Percentiles rank a stretch among this genome's conserved stretches.
These are phyloP conservation scores for Ophiosphaerella korrae DNA, from an alignment of 2,329 filamentous ascomycete genomes.

Conservation along the genomic window DNA sequence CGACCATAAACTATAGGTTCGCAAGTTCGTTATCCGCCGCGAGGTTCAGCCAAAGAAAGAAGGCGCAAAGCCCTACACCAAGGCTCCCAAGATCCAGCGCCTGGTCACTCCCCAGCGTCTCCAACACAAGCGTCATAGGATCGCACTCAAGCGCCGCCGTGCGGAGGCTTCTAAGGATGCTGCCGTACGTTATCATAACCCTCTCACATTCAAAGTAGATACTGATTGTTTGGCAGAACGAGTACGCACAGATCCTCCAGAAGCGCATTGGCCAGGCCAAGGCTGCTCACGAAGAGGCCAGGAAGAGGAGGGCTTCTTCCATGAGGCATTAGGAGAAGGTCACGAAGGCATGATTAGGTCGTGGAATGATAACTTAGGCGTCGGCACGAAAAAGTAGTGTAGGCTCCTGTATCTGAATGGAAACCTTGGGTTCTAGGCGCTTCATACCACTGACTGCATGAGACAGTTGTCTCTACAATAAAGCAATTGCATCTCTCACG, in stretches of 20 bases:
- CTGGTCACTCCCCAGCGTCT: slow-evolving; percentile 99
- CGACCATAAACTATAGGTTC: slow-evolving; percentile 67
- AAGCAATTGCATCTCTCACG: slow-evolving; percentile 45
- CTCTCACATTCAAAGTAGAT: not conserved
- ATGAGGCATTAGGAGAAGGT: slow-evolving; percentile 46
- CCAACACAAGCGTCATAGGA: slow-evolving; percentile 98
- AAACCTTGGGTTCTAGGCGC: slow-evolving; percentile 41
- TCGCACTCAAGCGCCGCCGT: slow-evolving; percentile 97
- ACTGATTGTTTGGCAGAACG: slow-evolving; percentile 68
- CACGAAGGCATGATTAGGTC: slow-evolving; percentile 40
- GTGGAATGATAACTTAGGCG: slow-evolving; percentile 45
- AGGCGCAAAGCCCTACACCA: slow-evolving; percentile 98
- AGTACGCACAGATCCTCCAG: slow-evolving; percentile 94
- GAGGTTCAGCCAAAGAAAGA: slow-evolving; percentile 97
- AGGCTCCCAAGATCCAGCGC: slow-evolving; percentile 99
- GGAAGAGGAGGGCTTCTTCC: slow-evolving; percentile 96
- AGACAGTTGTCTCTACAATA: slow-evolving; percentile 42
- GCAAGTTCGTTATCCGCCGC: slow-evolving; percentile 99
- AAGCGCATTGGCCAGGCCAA: slow-evolving; percentile 98
- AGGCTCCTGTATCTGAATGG: slow-evolving; percentile 40
- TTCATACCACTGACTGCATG: slow-evolving; percentile 45
- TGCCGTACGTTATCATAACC: slow-evolving; percentile 69
- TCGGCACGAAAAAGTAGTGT: slow-evolving; percentile 44
- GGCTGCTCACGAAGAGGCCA: slow-evolving; percentile 87
- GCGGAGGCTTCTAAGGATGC: slow-evolving; percentile 98